Evolutionary conservation across 2,329 filamentous ascomycete genomes (phyloP).

Genomic region (Zymoseptoria ardabiliae): DNA sequence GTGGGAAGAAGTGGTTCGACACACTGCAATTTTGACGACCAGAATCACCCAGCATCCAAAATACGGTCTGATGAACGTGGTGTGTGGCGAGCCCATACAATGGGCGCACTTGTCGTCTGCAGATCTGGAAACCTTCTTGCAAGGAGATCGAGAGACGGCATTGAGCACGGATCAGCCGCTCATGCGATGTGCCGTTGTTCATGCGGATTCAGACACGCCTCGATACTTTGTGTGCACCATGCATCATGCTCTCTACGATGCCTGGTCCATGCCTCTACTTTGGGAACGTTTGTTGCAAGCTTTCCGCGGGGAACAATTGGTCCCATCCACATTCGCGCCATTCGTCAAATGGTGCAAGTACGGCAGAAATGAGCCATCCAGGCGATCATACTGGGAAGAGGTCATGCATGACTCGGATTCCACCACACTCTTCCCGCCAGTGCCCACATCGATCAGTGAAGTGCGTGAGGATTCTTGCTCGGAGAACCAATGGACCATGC

Average conservation of each 20-base stretch:
- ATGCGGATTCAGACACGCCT: conserved; percentile 1
- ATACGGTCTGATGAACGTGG: conserved; percentile 6
- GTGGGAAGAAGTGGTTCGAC: conserved; percentile 28
- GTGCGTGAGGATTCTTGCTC: no score
- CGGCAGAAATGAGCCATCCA: background rate
- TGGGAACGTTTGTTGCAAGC: background rate
- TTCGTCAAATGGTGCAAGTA: background rate
- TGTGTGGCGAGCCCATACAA: conserved; percentile 25
- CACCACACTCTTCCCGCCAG: background rate
- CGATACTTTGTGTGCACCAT: conserved; percentile 26
- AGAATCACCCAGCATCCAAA: conserved; percentile 12
- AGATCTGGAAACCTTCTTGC: conserved; percentile 25
- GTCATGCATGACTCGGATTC: background rate
- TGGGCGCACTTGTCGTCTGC: conserved; percentile 18
- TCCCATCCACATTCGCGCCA: background rate
- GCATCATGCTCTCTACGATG: conserved; percentile 36
- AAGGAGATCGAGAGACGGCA: conserved; percentile 26
- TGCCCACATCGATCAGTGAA: background rate
- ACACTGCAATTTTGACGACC: conserved; percentile 33
- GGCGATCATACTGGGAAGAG: background rate
- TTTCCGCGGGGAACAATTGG: background rate
- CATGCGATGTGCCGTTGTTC: conserved; percentile 33
- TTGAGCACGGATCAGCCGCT: conserved; percentile 35
- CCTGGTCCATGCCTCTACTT: conserved; percentile 17
- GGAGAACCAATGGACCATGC: background rate